phyloP scores from a whole-genome alignment of 768 basidiomycete genomes.

The Lentinula aciculospora region DNA sequence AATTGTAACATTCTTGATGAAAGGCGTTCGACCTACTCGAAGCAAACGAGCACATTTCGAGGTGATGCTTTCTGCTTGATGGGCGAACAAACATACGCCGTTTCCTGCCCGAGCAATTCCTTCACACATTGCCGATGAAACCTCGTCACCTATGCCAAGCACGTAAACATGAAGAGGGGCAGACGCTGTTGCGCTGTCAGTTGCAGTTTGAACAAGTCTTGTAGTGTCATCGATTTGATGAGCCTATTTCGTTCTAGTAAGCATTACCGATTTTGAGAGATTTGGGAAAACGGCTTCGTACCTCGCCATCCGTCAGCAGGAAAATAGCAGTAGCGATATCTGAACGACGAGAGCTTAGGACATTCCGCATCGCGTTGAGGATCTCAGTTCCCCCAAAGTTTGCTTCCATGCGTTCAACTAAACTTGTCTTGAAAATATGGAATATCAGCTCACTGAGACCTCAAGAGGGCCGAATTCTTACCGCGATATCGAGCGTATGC shows the following conservation, averaged over 20 bases:
- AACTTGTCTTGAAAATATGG: slow-evolving; percentile 23
- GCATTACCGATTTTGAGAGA: background rate
- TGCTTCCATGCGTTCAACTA: slow-evolving; percentile 34
- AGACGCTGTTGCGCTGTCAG: slow-evolving; percentile 20
- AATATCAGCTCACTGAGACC: background rate
- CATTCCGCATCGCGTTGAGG: slow-evolving; percentile 28
- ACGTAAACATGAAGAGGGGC: slow-evolving; percentile 46
- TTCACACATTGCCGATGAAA: slow-evolving; percentile 47
- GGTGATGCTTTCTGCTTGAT: slow-evolving; percentile 36
- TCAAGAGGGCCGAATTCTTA: slow-evolving; percentile 16
- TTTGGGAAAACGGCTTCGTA: slow-evolving; percentile 15
- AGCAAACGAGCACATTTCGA: slow-evolving; percentile 46
- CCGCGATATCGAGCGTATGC: slow-evolving; percentile 28
- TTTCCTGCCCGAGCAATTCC: slow-evolving; percentile 49
- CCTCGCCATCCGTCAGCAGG: slow-evolving; percentile 54
- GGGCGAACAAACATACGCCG: slow-evolving; percentile 44
- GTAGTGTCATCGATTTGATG: slow-evolving; percentile 15
- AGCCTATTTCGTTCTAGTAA: slow-evolving; percentile 11
- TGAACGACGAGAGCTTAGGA: slow-evolving; percentile 27
- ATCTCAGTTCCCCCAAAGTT: slow-evolving; percentile 51
- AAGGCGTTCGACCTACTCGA: slow-evolving; percentile 42
- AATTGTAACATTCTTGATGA: slow-evolving; percentile 37
- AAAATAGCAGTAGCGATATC: slow-evolving; percentile 43
- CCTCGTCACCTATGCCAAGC: slow-evolving; percentile 38
- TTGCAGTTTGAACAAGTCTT: slow-evolving; percentile 22